Base-by-base conservation (phyloP, 148 eudicot species). In the Nyssa sinensis region DNA sequence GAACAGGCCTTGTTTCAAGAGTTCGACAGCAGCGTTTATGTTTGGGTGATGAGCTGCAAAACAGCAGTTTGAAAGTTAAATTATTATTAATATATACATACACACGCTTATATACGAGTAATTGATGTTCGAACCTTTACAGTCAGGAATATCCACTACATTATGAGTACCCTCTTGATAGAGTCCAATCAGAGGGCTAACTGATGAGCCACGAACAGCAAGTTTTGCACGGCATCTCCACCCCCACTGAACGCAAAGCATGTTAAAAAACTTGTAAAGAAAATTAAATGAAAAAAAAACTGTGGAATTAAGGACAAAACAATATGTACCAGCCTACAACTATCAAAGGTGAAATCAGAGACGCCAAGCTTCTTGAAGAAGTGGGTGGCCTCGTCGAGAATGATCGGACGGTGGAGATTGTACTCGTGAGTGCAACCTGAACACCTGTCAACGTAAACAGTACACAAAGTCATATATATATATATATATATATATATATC, bases 201-300 rank as follows among this genome's bases (percentile, higher is more conserved):
- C 57, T 2, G 93, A 81, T 64, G 94, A 83, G 67, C 98, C 98
- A 28, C 98, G 96, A 67, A 95, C 89, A 12, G 97, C 99, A n/a
- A 95, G 89, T 77, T 95, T 95, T 1, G 99, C 97, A 4, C 99
- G 92, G 74, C 99, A 95, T 77, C 99, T 85, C 99, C 99, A 95
- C 59, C 94, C 97, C 88, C 90, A 92, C 99, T 92, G 75, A 78
- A 9, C 2, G 68, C 3, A 9, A 72, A 29, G 23, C 11, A 58
- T 39, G 11, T 30, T 47, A 71, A 57, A 27, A 69, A 72, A 71
- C n/a, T n/a, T n/a, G 6, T 33, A 31, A 64, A 19, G 31, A n/a
- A 41, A 35, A 57, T 60, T 30, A 44, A 41, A 14, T 17, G 39
- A 12, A 34, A 47, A 64, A 68, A 33, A 23, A 64, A 17, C 0